phyloP scores from a whole-genome alignment of 1,284 basidiomycete genomes.

The Moesziomyces sp. region DNA sequence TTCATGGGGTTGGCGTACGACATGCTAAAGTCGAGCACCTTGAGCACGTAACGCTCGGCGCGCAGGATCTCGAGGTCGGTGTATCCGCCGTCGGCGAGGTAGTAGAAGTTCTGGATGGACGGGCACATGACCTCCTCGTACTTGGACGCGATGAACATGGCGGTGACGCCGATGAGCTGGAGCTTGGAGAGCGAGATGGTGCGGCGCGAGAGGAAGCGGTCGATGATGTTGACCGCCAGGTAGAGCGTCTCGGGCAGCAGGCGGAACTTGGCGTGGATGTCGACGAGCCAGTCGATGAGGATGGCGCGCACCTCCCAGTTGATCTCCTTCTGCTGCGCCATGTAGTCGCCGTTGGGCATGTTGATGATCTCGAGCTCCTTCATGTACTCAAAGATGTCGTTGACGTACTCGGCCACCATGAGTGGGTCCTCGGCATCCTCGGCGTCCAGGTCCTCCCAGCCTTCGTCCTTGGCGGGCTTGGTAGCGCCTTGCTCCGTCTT shows the following conservation, averaged over 20 bases:
- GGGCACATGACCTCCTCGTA: slow-evolving; percentile 96
- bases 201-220: slow-evolving; percentile 91
- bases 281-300: slow-evolving; percentile 95
- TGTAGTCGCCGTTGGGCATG: slow-evolving; percentile 66
- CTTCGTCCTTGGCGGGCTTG: slow-evolving; percentile 70
- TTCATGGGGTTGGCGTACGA: slow-evolving; percentile 93
- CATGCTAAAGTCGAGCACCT: slow-evolving; percentile 90
- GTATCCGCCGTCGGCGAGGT: slow-evolving; percentile 63
- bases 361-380: slow-evolving; percentile 74
- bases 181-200: slow-evolving; percentile 91
- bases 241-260: slow-evolving; percentile 95
- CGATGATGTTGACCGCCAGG: slow-evolving; percentile 92
- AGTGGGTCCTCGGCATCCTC: slow-evolving; percentile 93
- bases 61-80: slow-evolving; percentile 64
- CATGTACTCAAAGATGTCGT: slow-evolving; percentile 93
- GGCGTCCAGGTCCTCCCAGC: slow-evolving; percentile 87
- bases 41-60: slow-evolving; percentile 91
- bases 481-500: slow-evolving; percentile 38
- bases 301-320: slow-evolving; percentile 76
- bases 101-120: slow-evolving; percentile 84
- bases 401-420: slow-evolving; percentile 97
- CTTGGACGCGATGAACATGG: slow-evolving; percentile 92
- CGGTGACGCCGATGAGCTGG: slow-evolving; percentile 93
- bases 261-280: slow-evolving; percentile 92
- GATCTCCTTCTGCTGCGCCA: slow-evolving; percentile 62